A percentile compares a stretch with the other conserved stretches of the same genome.
Conservation (phyloP, 2,329 filamentous ascomycete species). For the Pseudodiploospora longispora region DNA sequence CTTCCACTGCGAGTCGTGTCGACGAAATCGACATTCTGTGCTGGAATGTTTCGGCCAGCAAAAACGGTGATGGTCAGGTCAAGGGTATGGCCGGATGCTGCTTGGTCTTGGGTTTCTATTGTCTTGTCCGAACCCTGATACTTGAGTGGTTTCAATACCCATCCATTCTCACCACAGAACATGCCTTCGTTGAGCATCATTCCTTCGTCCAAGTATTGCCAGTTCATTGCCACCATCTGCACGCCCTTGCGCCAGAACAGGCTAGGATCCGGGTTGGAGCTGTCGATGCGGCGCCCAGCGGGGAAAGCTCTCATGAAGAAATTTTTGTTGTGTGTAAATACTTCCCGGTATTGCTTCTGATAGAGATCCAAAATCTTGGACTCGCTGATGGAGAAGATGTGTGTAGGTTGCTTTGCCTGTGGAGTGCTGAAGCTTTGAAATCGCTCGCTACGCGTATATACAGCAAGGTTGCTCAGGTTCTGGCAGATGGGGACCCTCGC, state of each 20-base stretch:
- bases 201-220: conserved; percentile 88
- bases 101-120: conserved; percentile 34
- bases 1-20: conserved; percentile 23
- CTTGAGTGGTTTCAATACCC: conserved; percentile 74
- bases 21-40: conserved; percentile 20
- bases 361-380: conserved; percentile 56
- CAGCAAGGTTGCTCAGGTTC: conserved; percentile 62
- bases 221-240: conserved; percentile 97
- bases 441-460: conserved; percentile 82
- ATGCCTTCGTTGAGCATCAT: conserved; percentile 98
- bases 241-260: conserved; percentile 89
- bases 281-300: conserved; percentile 66
- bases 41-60: conserved; percentile 62
- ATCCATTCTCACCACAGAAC: conserved; percentile 81
- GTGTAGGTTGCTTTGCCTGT: conserved; percentile 48
- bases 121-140: conserved; percentile 49
- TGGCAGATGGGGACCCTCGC: conserved; percentile 58
- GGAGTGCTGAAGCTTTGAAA: conserved; percentile 66
- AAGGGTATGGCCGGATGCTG: conserved; percentile 44
- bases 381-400: conserved; percentile 87
- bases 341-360: conserved; percentile 57
- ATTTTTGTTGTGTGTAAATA: conserved; percentile 80
- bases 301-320: conserved; percentile 93
- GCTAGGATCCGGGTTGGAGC: conserved; percentile 90
- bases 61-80: conserved; percentile 65